Base-by-base conservation (phyloP, 768 basidiomycete genomes). In the Plicaturopsis crispa region DNA sequence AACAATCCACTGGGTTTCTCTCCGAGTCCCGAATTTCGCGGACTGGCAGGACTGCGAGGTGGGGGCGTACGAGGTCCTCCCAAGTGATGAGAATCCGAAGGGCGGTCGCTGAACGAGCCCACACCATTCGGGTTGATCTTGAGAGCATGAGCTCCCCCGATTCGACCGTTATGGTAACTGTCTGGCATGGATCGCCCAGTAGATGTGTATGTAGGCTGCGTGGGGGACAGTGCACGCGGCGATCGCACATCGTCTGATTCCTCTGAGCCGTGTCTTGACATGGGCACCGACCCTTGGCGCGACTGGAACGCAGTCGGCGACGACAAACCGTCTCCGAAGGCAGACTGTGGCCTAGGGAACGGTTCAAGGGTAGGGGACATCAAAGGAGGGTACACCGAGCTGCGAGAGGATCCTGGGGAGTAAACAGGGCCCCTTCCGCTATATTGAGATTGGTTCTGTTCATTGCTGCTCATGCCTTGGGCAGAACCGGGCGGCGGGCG, bases 1-100 rank as follows among this genome's bases (percentile, higher is more conserved):
- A n/a, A n/a, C n/a, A n/a, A 28, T 14, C 26, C 26, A 14, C 26
- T 14, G 14, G 26, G 26, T 28, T 8, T 28, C 26, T 28, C 26
- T 28, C 10, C 26, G 35, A 60, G 56, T 20, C 63, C 59, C 6
- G 69, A 72, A 37, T 69, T 70, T 31, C 60, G 58, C 30, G 73
- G 69, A 44, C 70, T 78, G 38, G 73, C 63, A 8, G 83, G 83
- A 33, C 81, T 84, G 24, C 72, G 73, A 34, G 80, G 78, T 19
- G 81, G 77, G 8, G 70, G 61, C 5, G 63, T 57, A 24, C 58
- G 61, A 12, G 63, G 59, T 41, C 78, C 74, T 19, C 65, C 55
- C 7, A 60, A 61, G 40, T 59, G 62, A 39, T 61, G 61, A 28
- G 50, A 51, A 24, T 4, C 21, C 22, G 28, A 39, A n/a, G 14